Percentiles rank a stretch among this genome's conserved stretches.
Conservation (phyloP, 2,329 filamentous ascomycete genomes). For the Pezicula radicicola region DNA sequence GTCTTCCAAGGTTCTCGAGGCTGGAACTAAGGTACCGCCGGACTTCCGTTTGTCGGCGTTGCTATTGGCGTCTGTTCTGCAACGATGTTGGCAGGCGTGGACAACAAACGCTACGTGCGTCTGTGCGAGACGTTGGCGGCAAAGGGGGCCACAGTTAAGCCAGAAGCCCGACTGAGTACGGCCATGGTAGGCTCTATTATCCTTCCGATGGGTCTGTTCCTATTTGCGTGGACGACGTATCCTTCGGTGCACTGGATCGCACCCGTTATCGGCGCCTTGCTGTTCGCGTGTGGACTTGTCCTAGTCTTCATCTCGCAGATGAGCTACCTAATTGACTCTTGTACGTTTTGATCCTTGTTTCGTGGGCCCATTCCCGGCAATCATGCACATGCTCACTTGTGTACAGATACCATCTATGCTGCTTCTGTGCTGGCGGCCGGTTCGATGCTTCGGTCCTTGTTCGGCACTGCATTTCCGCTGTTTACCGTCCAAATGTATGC, state of each 20-base stretch:
- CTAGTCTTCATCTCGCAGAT: conserved; percentile 62
- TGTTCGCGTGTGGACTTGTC: conserved; percentile 45
- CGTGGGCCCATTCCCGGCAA: too few species aligned
- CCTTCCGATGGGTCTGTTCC: conserved; percentile 65
- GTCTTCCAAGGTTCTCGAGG: conserved; percentile 45
- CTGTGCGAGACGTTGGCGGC: conserved; percentile 31
- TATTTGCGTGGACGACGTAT: conserved; percentile 65
- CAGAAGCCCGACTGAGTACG: conserved; percentile 62
- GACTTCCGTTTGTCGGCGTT: conserved; percentile 49
- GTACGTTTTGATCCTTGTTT: too few species aligned
- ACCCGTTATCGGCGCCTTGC: conserved; percentile 35
- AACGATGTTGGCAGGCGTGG: background rate
- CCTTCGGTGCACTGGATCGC: conserved; percentile 56
- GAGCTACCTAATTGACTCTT: conserved; percentile 64
- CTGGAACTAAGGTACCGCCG: conserved; percentile 41
- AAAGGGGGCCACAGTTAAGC: conserved; percentile 53
- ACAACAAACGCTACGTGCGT: background rate
- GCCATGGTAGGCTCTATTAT: conserved; percentile 59
- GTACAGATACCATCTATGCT: conserved; percentile 75
- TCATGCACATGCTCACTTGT: too few species aligned
- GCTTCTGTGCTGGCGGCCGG: conserved; percentile 73
- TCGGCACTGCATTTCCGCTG: conserved; percentile 70
- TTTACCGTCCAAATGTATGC: conserved; percentile 55
- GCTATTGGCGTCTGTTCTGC: conserved; percentile 36
- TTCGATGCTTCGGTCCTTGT: conserved; percentile 66